phyloP scores from a whole-genome alignment of 768 basidiomycete genomes.

The Nidularia pulvinata region DNA sequence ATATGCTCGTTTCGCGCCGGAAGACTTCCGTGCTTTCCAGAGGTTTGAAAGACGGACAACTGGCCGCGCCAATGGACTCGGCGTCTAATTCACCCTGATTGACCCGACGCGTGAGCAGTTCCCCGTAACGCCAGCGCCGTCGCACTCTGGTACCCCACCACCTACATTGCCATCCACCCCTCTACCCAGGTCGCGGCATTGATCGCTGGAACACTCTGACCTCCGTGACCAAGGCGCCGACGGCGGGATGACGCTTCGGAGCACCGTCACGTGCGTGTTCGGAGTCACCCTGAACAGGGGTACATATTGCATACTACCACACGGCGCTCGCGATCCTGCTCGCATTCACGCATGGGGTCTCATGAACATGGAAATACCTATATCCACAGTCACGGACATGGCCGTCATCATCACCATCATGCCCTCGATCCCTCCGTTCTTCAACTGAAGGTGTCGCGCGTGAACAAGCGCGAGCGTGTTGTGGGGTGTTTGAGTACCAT shows the following conservation, averaged over 20 bases:
- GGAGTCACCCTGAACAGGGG: background rate
- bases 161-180: background rate
- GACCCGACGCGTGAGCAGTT: constrained; percentile 64
- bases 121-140: constrained; percentile 28
- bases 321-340: background rate
- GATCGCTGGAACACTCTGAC: too few relatives aligned
- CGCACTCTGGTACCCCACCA: too few relatives aligned
- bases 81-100: constrained; percentile 59
- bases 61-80: constrained; percentile 62
- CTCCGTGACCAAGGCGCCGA: too few relatives aligned
- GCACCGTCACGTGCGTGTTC: background rate
- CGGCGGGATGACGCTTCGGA: too few relatives aligned
- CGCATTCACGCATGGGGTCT: constrained; percentile 1
- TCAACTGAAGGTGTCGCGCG: constrained; percentile 26
- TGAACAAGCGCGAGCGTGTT: constrained; percentile 40
- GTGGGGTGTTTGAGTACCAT: constrained; percentile 77
- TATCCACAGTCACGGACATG: constrained; percentile 8
- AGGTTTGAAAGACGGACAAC: constrained; percentile 45
- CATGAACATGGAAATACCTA: background rate
- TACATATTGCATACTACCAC: background rate
- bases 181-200: too few relatives aligned
- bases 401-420: constrained; percentile 24
- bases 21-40: constrained; percentile 54
- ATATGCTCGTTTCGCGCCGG: constrained; percentile 58
- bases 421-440: constrained; percentile 36